phyloP scores from a whole-genome alignment of 1,284 basidiomycete genomes.

The Lentinus polychrous region DNA sequence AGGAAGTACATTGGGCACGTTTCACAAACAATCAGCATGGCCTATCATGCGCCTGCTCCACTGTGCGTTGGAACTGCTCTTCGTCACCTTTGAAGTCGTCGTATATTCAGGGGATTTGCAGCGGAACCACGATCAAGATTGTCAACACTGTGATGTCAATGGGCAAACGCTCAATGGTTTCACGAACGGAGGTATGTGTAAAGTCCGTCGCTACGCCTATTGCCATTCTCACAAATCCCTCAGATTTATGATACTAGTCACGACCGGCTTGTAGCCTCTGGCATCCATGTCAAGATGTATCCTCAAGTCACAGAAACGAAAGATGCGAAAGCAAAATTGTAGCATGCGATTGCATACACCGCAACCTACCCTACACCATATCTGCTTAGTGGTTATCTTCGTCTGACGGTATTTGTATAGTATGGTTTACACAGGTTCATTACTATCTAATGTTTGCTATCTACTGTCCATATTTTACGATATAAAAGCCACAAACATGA shows the following conservation, averaged over 20 bases:
- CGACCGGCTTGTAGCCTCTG: slow-evolving; percentile 28
- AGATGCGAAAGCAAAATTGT: no score
- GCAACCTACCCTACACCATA: no score
- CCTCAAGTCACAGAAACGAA: slow-evolving; percentile 6
- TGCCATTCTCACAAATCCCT: neutral
- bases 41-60: slow-evolving; percentile 42
- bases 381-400: no score
- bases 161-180: slow-evolving; percentile 10
- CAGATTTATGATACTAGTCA: slow-evolving; percentile 33
- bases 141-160: slow-evolving; percentile 11
- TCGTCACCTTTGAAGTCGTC: neutral
- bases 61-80: slow-evolving; percentile 4
- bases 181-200: slow-evolving; percentile 10
- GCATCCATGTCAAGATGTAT: slow-evolving; percentile 31
- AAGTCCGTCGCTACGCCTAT: neutral
- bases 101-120: slow-evolving; percentile 1
- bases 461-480: no score
- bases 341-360: no score
- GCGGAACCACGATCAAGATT: slow-evolving; percentile 9
- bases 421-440: neutral
- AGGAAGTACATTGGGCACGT: slow-evolving; percentile 14
- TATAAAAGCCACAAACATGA: no score
- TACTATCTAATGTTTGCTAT: no score
- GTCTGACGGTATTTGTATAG: no score
- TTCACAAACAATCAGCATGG: slow-evolving; percentile 41